phyloP scores from a whole-genome alignment of 805 yeast genomes.

The Pichia manshurica region DNA sequence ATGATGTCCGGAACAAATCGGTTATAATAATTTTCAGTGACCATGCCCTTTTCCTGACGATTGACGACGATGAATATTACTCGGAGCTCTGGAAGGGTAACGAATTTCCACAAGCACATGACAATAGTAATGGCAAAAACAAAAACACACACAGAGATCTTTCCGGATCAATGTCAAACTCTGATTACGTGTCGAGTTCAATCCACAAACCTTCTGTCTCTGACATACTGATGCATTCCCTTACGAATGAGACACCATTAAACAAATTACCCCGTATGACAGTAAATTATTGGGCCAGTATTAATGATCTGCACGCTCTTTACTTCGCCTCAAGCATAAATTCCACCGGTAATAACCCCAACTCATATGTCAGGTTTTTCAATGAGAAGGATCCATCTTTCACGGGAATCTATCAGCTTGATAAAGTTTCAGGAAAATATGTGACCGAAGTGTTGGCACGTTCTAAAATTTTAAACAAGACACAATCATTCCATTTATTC shows the following conservation, averaged over 20 bases:
- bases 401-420: slow-evolving; percentile 22
- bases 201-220: slow-evolving; percentile 55
- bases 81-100: slow-evolving; percentile 15
- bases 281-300: slow-evolving; percentile 63
- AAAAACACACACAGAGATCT: not conserved
- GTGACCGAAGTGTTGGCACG: slow-evolving; percentile 57
- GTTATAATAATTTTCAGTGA: slow-evolving; percentile 79
- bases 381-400: slow-evolving; percentile 17
- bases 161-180: slow-evolving; percentile 3
- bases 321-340: slow-evolving; percentile 33
- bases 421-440: slow-evolving; percentile 28
- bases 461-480: slow-evolving; percentile 68
- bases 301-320: slow-evolving; percentile 49
- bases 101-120: not conserved
- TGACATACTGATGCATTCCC: slow-evolving; percentile 83
- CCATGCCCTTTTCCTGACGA: slow-evolving; percentile 57
- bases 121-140: not conserved
- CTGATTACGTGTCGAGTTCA: slow-evolving; percentile 1
- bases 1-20: slow-evolving; percentile 35
- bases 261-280: slow-evolving; percentile 57
- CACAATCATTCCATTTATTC: slow-evolving; percentile 84
- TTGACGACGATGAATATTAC: slow-evolving; percentile 41
- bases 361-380: slow-evolving; percentile 24
- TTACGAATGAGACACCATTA: slow-evolving; percentile 79
- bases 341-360: not conserved